phyloP scores from a whole-genome alignment of 371 early-diverging fungal genomes.

The Basidiobolus meristosporus region DNA sequence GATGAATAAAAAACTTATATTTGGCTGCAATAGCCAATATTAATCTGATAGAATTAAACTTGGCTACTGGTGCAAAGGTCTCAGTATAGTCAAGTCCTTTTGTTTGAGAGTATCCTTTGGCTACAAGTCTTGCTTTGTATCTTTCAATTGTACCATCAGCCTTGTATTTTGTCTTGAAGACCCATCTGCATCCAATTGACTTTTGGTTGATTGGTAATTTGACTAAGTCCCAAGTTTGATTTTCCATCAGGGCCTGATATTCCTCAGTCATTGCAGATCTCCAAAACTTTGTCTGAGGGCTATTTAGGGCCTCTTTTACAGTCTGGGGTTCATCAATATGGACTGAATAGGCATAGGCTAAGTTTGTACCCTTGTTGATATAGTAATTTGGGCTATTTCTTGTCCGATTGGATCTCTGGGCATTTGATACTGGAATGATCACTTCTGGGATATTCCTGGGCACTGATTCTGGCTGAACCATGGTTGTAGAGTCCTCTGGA shows the following conservation, averaged over 20 bases:
- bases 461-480: no score
- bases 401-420: no score
- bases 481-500: no score
- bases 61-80: constrained; percentile 10
- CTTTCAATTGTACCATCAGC: constrained; percentile 7
- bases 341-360: no score
- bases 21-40: not conserved
- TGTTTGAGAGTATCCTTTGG: not conserved
- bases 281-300: no score
- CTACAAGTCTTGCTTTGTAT: constrained; percentile 12
- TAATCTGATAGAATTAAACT: not conserved
- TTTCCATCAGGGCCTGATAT: not conserved
- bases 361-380: no score
- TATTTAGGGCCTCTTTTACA: no score
- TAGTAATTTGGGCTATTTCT: no score
- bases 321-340: no score
- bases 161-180: constrained; percentile 10
- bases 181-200: constrained; percentile 10
- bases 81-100: not conserved
- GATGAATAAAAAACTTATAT: not conserved
- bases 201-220: constrained; percentile 2
- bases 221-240: constrained; percentile 1
- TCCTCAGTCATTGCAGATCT: no score
- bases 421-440: no score
- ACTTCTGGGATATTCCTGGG: no score